These are phyloP conservation scores for Peronospora farinosa DNA, from an alignment of 352 stramenopile genomes.

Conservation along the genomic window DNA sequence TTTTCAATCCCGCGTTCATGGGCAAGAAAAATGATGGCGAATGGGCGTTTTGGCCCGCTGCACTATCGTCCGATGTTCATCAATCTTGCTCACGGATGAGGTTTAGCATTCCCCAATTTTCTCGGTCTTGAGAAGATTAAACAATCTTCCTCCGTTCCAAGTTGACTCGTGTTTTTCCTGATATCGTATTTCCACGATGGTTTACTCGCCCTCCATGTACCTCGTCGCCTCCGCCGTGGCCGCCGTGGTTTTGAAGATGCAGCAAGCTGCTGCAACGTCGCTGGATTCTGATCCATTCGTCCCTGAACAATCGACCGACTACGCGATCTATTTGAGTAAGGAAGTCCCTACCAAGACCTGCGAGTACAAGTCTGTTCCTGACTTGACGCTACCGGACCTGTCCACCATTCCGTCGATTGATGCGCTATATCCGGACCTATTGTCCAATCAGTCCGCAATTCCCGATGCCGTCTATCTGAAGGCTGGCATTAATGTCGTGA, in stretches of 20 bases:
- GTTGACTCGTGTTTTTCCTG: background rate
- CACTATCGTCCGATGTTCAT: too few relatives aligned
- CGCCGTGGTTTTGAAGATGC: slow-evolving; percentile 17
- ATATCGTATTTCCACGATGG: slow-evolving; percentile 8
- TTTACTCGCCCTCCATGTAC: slow-evolving; percentile 24
- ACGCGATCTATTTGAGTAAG: background rate
- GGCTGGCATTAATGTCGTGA: background rate
- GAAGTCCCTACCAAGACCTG: slow-evolving; percentile 16
- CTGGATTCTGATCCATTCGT: slow-evolving; percentile 20
- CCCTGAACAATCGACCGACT: too few relatives aligned
- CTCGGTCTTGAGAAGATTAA: slow-evolving; percentile 26
- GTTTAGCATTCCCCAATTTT: slow-evolving; percentile 26
- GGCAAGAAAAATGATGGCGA: too few relatives aligned
- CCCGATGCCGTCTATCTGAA: slow-evolving; percentile 2
- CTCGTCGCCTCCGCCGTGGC: slow-evolving; percentile 19
- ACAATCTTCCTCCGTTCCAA: background rate
- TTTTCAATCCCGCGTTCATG: too few relatives aligned
- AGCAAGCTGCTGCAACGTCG: slow-evolving; percentile 12
- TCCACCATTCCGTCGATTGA: slow-evolving; percentile 17
- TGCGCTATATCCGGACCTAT: slow-evolving; percentile 22
- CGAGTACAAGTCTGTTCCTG: slow-evolving; percentile 14
- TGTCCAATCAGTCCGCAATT: slow-evolving; percentile 18
- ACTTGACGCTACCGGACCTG: slow-evolving; percentile 27
- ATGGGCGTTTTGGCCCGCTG: too few relatives aligned
- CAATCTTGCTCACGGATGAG: too few relatives aligned